phyloP scores from a whole-genome alignment of 23 red algal species.

The Chondrus crispus region DNA sequence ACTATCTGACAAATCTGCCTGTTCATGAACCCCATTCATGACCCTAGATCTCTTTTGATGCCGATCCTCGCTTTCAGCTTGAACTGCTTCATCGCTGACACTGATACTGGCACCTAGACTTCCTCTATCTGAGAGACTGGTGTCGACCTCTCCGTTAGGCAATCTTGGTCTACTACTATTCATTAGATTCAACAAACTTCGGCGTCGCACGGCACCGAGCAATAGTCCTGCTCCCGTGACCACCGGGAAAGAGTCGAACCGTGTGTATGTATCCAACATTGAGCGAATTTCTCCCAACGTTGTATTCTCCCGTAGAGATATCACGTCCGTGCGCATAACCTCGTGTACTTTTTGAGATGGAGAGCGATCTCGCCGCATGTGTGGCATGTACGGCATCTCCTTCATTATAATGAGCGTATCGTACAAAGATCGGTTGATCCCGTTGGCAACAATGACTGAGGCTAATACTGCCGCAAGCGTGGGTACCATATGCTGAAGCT shows the following conservation, averaged over 20 bases:
- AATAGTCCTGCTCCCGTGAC: slow-evolving; percentile 44
- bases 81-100: background rate
- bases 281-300: slow-evolving; percentile 43
- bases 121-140: background rate
- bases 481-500: slow-evolving; percentile 93
- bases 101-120: background rate
- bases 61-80: background rate
- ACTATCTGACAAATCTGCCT: slow-evolving; percentile 3
- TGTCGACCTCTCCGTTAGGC: background rate
- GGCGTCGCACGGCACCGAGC: slow-evolving; percentile 75
- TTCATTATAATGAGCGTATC: slow-evolving; percentile 99
- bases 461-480: slow-evolving; percentile 84
- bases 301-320: slow-evolving; percentile 46
- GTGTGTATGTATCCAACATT: slow-evolving; percentile 65
- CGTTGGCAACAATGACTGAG: slow-evolving; percentile 91
- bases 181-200: slow-evolving; percentile 44
- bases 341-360: slow-evolving; percentile 75
- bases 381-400: slow-evolving; percentile 94
- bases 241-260: slow-evolving; percentile 83
- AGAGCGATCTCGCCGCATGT: slow-evolving; percentile 79
- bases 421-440: slow-evolving; percentile 88
- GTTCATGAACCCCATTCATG: background rate
- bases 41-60: background rate
- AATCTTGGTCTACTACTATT: background rate
- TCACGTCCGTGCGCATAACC: slow-evolving; percentile 80